phyloP scores from a whole-genome alignment of 345 rosid genomes.

The Garcia nutans region DNA sequence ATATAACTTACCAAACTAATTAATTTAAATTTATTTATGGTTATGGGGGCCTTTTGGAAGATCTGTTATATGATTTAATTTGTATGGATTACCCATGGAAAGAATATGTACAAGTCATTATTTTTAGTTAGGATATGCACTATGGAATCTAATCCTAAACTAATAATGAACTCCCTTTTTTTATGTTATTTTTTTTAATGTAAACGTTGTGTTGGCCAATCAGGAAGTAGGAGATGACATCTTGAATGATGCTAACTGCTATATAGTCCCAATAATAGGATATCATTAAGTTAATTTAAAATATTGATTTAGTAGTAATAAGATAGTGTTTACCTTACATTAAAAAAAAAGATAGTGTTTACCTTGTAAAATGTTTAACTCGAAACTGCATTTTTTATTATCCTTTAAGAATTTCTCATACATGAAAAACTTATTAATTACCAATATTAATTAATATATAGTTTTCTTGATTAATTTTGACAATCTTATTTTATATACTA shows the following conservation, averaged over 20 bases:
- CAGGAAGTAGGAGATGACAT: not conserved
- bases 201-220: not conserved
- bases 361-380: too few species aligned
- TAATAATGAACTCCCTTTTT: not conserved
- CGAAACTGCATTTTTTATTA: too few species aligned
- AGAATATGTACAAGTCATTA: not conserved
- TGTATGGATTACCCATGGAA: not conserved
- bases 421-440: too few species aligned
- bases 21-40: not conserved
- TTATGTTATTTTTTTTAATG: not conserved
- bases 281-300: too few species aligned
- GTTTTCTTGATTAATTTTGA: too few species aligned
- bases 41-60: conserved; percentile 16
- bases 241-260: not conserved
- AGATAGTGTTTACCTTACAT: too few species aligned
- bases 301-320: too few species aligned
- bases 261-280: too few species aligned
- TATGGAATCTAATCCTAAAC: not conserved
- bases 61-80: not conserved
- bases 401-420: too few species aligned
- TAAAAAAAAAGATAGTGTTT: too few species aligned
- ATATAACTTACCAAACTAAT: too few species aligned
- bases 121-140: conserved; percentile 3
- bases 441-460: too few species aligned
- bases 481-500: not conserved